Evolutionary conservation across 768 basidiomycete genomes (phyloP), one percentile per base, ranked within the genome.

Genomic region (Suillus subluteus): DNA sequence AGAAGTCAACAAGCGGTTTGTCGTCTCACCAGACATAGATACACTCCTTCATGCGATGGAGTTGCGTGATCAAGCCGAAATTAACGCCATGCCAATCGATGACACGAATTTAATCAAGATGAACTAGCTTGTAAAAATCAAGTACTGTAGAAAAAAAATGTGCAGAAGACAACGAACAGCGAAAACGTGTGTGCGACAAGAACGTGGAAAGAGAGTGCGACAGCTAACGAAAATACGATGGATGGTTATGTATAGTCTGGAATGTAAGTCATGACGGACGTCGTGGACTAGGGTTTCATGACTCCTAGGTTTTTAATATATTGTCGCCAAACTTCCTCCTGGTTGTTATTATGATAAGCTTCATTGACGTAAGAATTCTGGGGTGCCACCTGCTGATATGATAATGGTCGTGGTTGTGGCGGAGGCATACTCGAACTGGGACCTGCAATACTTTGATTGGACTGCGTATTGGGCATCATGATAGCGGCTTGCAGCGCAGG

Each of bases 21-120:
- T 92, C 30, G 90, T 90, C 43, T 91, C 94, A 0, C 96, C 96
- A 0, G 88, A 98, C 71, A 82, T 97, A 23, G 92, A 96, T 56
- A 78, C 86, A 0, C 81, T 98, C 32, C 80, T 98, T 11, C 73
- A 81, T 8, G 87, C 88, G 15, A 84, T 95, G 83, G 88, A 90
- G 61, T 69, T 79, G 30, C 82, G 82, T 21, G 87, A 89, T 62
- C 74, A 73, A 37, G 71, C 72, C 6, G 70, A 77, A 15, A 62
- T 64, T 18, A 46, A 70, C 30, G 72, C 71, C 7, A 71, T 81
- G 21, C 64, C 70, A 6, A 70, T 84, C 3, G 80, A 80, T 15
- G 84, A 86, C 59, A 79, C 83, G 35, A 79, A 78, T 58, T 75
- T 91, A 32, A 80, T 90, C 62, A 82, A 79, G 67, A 89, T 91